These are phyloP conservation scores for Vachellia collinsii DNA, from an alignment of 306 rosid genomes.

Conservation along the genomic window DNA sequence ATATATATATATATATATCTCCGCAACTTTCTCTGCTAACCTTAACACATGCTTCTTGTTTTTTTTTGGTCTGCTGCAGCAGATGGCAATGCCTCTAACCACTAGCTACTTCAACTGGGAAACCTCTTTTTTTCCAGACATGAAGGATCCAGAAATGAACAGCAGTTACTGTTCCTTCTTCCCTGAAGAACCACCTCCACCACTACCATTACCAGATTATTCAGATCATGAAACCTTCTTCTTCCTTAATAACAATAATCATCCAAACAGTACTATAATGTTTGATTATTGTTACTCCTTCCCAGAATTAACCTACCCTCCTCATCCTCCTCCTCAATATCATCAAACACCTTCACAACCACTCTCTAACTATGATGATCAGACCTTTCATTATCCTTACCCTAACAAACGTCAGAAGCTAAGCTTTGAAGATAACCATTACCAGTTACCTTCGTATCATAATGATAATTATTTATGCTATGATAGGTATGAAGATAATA, in stretches of 20 bases:
- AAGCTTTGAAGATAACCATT: neutral
- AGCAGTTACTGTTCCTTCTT: neutral
- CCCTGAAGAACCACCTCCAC: constrained; percentile 16
- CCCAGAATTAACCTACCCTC: neutral
- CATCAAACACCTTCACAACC: neutral
- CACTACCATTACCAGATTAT: neutral
- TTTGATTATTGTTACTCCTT: constrained; percentile 14
- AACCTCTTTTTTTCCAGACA: neutral
- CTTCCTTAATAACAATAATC: neutral
- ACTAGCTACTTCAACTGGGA: constrained; percentile 31
- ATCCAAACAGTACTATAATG: neutral
- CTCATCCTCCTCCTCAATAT: neutral
- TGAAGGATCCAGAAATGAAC: constrained; percentile 14
- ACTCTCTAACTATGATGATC: neutral
- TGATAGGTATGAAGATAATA: constrained; percentile 1
- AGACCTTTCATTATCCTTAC: neutral
- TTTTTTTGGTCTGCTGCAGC: neutral
- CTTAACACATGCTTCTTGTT: neutral
- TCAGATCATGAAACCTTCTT: constrained; percentile 30
- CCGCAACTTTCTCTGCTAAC: neutral
- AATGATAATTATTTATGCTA: neutral
- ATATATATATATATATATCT: too few species aligned
- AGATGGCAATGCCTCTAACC: neutral
- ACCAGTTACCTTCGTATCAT: neutral
- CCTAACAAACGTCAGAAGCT: constrained; percentile 40